Conservation (phyloP, 225 moss, liverwort and hornwort genomes). For the Polytrichum commune region DNA sequence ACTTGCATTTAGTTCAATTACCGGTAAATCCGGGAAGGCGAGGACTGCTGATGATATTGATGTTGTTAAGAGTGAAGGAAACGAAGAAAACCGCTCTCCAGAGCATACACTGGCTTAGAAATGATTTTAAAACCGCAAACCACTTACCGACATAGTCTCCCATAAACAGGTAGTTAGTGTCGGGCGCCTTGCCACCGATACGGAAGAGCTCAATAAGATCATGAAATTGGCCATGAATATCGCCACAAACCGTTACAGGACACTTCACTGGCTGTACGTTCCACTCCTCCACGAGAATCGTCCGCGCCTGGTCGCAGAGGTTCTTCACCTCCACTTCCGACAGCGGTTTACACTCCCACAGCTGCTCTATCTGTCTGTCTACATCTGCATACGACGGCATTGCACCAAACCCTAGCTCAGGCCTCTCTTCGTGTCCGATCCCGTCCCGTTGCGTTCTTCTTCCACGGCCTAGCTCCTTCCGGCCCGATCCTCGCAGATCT, state of each 20-base stretch:
- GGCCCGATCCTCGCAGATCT: neutral
- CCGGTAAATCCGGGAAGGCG: too few relatives aligned
- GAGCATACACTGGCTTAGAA: too few relatives aligned
- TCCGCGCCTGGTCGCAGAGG: conserved; percentile 67
- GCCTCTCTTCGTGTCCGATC: neutral
- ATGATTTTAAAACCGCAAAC: too few relatives aligned
- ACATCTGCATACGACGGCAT: conserved; percentile 84
- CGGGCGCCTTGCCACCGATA: conserved; percentile 72
- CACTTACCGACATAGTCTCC: conserved; percentile 58
- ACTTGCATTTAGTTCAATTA: too few relatives aligned
- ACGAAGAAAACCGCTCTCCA: too few relatives aligned
- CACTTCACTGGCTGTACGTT: conserved; percentile 74
- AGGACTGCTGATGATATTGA: too few relatives aligned
- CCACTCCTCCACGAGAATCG: conserved; percentile 73
- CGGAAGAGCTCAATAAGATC: conserved; percentile 76
- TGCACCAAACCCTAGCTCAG: conserved; percentile 28
- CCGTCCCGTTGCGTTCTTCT: too few relatives aligned
- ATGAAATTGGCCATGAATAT: conserved; percentile 74
- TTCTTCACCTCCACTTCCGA: conserved; percentile 69
- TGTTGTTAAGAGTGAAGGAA: too few relatives aligned
- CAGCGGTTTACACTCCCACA: conserved; percentile 69
- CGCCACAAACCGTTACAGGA: conserved; percentile 66
- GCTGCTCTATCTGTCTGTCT: conserved; percentile 80
- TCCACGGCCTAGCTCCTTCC: too few relatives aligned
- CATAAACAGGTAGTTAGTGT: conserved; percentile 74